These are phyloP conservation scores for Aeschynomene evenia DNA, from an alignment of 306 rosid genomes.

Conservation along the genomic window DNA sequence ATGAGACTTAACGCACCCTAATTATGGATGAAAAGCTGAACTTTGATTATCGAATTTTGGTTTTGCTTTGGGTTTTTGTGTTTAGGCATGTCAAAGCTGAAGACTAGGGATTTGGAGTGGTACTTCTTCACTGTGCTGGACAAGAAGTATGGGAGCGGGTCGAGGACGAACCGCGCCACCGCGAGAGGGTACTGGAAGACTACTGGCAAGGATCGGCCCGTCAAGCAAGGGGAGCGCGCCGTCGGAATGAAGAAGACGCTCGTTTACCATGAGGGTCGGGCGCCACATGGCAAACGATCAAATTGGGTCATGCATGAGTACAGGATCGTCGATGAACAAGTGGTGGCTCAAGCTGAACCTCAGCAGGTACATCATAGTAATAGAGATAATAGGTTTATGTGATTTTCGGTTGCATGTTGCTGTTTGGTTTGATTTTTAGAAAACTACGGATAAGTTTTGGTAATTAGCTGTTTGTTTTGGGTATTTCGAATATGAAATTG, in stretches of 20 bases:
- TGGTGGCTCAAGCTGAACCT: constrained; percentile 59
- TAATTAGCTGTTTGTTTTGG: background rate
- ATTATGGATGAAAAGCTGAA: background rate
- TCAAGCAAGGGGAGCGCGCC: constrained; percentile 31
- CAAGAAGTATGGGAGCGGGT: constrained; percentile 75
- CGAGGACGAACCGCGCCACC: constrained; percentile 88
- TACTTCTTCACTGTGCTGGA: constrained; percentile 82
- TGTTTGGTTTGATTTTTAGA: background rate
- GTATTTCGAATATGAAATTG: background rate
- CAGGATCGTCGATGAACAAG: constrained; percentile 52
- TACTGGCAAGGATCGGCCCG: constrained; percentile 78
- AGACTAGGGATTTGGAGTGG: constrained; percentile 83
- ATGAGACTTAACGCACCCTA: too few species aligned
- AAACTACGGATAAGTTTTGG: background rate
- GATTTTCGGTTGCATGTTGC: background rate
- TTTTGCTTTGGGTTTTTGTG: background rate
- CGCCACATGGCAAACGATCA: constrained; percentile 68
- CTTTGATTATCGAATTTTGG: background rate
- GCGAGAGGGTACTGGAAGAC: constrained; percentile 94
- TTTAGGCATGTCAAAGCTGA: constrained; percentile 69
- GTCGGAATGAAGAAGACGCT: constrained; percentile 95
- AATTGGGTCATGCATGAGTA: constrained; percentile 99
- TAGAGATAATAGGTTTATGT: background rate
- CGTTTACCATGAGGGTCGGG: constrained; percentile 79
- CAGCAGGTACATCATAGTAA: constrained; percentile 36